These are phyloP conservation scores for Piromyces finnis DNA, from an alignment of 192 early-diverging fungal genomes.

Conservation along the genomic window DNA sequence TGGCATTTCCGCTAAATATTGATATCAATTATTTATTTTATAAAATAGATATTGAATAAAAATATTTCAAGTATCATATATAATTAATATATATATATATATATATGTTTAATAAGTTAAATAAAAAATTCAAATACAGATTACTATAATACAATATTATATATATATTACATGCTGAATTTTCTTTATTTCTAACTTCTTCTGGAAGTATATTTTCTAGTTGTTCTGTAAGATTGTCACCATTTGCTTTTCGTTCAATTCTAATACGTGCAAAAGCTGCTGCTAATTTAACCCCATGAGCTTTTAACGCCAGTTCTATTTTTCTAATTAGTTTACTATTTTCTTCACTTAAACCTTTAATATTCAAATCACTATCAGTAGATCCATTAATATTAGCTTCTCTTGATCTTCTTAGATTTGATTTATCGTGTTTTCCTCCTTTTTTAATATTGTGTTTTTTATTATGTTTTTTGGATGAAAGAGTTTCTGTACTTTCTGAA, in stretches of 20 bases:
- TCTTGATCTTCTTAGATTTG: background rate
- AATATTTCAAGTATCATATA: too few species aligned
- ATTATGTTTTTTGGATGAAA: background rate
- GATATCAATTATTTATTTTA: background rate
- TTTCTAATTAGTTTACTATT: slow-evolving; percentile 13
- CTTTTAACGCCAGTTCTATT: slow-evolving; percentile 11
- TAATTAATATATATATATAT: too few species aligned
- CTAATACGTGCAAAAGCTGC: slow-evolving; percentile 29
- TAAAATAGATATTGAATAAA: background rate
- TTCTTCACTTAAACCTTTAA: background rate
- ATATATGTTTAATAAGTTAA: too few species aligned
- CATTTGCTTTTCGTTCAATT: slow-evolving; percentile 20
- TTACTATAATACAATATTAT: too few species aligned
- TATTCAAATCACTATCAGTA: background rate
- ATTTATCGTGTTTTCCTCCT: background rate
- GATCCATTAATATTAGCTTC: background rate
- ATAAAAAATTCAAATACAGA: too few species aligned
- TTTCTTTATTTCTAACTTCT: slow-evolving; percentile 20
- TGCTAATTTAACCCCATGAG: slow-evolving; percentile 17
- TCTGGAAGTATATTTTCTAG: slow-evolving; percentile 27
- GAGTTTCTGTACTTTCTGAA: background rate
- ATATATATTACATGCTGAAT: slow-evolving; percentile 15
- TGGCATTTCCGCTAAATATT: slow-evolving; percentile 11
- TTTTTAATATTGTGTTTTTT: background rate
- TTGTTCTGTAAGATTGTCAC: slow-evolving; percentile 14